Evolutionary conservation across 495 filamentous ascomycete species (phyloP), one percentile per base, ranked within the genome.

Genomic region (Trichoderma gamsii): DNA sequence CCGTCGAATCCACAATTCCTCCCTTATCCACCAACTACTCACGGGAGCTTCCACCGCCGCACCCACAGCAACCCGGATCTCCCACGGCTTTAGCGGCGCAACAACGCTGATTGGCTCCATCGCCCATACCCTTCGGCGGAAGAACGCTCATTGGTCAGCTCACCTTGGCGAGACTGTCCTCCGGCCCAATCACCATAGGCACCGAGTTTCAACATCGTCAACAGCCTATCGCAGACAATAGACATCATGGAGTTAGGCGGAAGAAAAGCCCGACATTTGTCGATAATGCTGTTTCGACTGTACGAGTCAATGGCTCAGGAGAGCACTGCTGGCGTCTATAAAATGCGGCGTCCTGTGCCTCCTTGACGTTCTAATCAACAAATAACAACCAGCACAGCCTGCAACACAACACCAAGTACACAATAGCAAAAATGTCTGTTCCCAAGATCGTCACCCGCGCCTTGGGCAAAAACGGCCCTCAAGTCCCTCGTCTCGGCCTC

Each of bases 401-500:
- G 18, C 49, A 23, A 23, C 46, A 51, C 16, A 15, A 51, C 1
- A 29, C 4, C 29, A 21, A 23, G 7, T 51, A 15, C 11, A 61
- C 56, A 61, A 21, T 32, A 61, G 16, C 21, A 61, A 61, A 0
- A 61, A 61, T 61, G 56, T 61, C 56, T 27, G 11, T 44, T 23
- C 35, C 63, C 63, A 41, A 65, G 63, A 41, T 65, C 15, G 18
- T 44, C 63, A 65, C 63, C 3, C 71, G 23, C 15, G 61, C 18
- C 74, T 82, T 23, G 0, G 86, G 87, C 66, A 77, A 73, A 27
- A 77, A 85, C 70, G 86, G 87, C 0, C 87, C 87, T 51, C 69
- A 78, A 43, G 81, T 88, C 23, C 71, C 83, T 6, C 81, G 81
- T 13, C 70, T 88, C 4, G 87, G 87, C 32, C 78, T 85, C 21